phyloP scores from a whole-genome alignment of 75 land plant genomes.

The Ceratopteris richardii region DNA sequence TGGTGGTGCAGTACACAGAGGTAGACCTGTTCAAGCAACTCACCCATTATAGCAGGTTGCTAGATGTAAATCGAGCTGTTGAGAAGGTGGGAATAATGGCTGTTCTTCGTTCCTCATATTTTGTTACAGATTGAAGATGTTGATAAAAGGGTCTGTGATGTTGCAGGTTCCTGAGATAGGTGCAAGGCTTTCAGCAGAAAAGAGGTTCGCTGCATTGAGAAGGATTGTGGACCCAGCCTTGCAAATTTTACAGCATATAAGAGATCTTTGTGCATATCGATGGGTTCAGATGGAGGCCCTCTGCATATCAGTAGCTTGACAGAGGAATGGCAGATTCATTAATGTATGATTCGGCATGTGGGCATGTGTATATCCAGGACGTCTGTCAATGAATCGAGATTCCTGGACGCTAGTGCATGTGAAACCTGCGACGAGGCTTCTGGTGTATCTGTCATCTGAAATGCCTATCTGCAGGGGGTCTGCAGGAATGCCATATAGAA shows the following conservation, averaged over 20 bases:
- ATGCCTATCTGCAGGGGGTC: too few species aligned
- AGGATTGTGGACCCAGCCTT: conserved; percentile 47
- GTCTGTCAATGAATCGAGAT: too few species aligned
- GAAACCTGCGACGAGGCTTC: too few species aligned
- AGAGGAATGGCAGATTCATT: too few species aligned
- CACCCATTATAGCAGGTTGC: conserved; percentile 61
- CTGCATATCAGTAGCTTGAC: not conserved
- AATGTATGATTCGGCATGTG: too few species aligned
- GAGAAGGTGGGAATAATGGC: conserved; percentile 53
- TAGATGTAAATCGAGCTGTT: conserved; percentile 55
- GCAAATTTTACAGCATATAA: conserved; percentile 36
- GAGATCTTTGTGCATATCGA: conserved; percentile 73
- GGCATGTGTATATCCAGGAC: too few species aligned
- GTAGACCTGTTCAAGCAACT: conserved; percentile 92
- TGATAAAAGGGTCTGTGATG: not conserved
- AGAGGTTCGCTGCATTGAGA: conserved; percentile 44
- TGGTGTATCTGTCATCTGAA: too few species aligned
- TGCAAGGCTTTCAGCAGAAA: conserved; percentile 43
- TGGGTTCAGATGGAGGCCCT: conserved; percentile 70
- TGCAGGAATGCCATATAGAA: too few species aligned
- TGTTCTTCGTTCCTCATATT: conserved; percentile 1
- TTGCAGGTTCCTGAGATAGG: conserved; percentile 50
- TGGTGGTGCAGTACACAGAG: conserved; percentile 63
- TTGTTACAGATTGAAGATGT: not conserved
- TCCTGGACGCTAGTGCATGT: too few species aligned